Evolutionary conservation across 805 yeast genomes (phyloP).

Genomic region (Zygoascus biomembranicola): DNA sequence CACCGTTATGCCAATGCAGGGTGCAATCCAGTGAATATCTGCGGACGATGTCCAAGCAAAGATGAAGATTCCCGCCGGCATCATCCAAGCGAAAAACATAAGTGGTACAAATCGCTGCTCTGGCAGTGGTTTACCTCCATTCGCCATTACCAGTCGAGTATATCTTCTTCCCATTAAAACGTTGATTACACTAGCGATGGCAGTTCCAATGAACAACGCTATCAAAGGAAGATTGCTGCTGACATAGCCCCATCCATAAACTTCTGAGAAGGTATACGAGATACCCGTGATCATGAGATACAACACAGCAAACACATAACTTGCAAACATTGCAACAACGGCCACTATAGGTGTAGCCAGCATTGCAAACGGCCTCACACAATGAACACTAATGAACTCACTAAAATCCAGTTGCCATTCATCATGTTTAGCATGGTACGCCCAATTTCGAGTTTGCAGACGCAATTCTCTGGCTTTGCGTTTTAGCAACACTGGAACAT

Average conservation of each 20-base stretch:
- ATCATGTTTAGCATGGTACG: conserved; percentile 89
- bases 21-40: conserved; percentile 45
- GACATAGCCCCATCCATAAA: conserved; percentile 28
- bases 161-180: conserved; percentile 23
- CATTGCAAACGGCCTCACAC: conserved; percentile 74
- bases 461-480: conserved; percentile 59
- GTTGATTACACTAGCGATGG: conserved; percentile 27
- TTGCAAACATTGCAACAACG: conserved; percentile 34
- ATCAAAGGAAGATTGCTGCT: conserved; percentile 27
- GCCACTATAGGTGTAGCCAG: conserved; percentile 42
- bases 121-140: conserved; percentile 44
- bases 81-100: conserved; percentile 39
- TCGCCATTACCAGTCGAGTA: conserved; percentile 19
- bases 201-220: conserved; percentile 27
- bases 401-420: conserved; percentile 62
- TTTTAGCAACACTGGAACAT: conserved; percentile 43
- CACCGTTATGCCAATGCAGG: conserved; percentile 46
- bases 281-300: conserved; percentile 36
- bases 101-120: conserved; percentile 51
- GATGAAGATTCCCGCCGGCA: conserved; percentile 50
- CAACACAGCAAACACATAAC: conserved; percentile 38
- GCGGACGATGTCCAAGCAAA: conserved; percentile 53
- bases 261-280: conserved; percentile 28
- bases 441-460: conserved; percentile 69
- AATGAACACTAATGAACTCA: conserved; percentile 65